phyloP scores from a whole-genome alignment of 2,329 filamentous ascomycete genomes.

The Lachnellula occidentalis region DNA sequence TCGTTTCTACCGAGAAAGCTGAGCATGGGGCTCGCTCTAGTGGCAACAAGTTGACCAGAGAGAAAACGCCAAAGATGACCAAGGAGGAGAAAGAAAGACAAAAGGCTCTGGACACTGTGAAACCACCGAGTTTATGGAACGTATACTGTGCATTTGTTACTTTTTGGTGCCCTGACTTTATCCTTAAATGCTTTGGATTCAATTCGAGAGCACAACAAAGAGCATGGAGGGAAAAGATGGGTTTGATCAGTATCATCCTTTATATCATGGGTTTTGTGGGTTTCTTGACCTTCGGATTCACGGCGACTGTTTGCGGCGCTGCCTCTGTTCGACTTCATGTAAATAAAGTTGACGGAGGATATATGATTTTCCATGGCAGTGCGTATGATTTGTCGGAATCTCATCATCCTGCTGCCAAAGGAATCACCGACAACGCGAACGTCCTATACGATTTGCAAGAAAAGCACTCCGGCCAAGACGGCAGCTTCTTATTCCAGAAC shows the following conservation, averaged over 20 bases:
- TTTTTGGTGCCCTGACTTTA: slow-evolving; percentile 86
- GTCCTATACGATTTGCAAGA: slow-evolving; percentile 81
- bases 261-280: slow-evolving; percentile 84
- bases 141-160: slow-evolving; percentile 92
- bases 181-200: slow-evolving; percentile 82
- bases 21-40: slow-evolving; percentile 26
- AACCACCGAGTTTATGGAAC: slow-evolving; percentile 86
- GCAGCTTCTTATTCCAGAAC: slow-evolving; percentile 96
- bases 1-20: slow-evolving; percentile 20
- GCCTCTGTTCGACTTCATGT: slow-evolving; percentile 67
- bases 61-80: slow-evolving; percentile 57
- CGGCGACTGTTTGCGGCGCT: slow-evolving; percentile 72
- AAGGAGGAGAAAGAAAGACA: slow-evolving; percentile 53
- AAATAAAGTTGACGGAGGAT: slow-evolving; percentile 75
- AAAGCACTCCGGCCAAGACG: slow-evolving; percentile 82
- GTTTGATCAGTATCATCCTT: slow-evolving; percentile 88
- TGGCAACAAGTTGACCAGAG: slow-evolving; percentile 32
- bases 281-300: slow-evolving; percentile 96
- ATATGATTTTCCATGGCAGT: slow-evolving; percentile 93
- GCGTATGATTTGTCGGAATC: slow-evolving; percentile 80
- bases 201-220: slow-evolving; percentile 78
- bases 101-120: slow-evolving; percentile 57
- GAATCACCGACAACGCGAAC: slow-evolving; percentile 69
- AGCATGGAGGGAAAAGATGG: slow-evolving; percentile 98
- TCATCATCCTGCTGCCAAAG: slow-evolving; percentile 71